phyloP scores from a whole-genome alignment of 495 filamentous ascomycete genomes.

The Wilcoxina mikolae region DNA sequence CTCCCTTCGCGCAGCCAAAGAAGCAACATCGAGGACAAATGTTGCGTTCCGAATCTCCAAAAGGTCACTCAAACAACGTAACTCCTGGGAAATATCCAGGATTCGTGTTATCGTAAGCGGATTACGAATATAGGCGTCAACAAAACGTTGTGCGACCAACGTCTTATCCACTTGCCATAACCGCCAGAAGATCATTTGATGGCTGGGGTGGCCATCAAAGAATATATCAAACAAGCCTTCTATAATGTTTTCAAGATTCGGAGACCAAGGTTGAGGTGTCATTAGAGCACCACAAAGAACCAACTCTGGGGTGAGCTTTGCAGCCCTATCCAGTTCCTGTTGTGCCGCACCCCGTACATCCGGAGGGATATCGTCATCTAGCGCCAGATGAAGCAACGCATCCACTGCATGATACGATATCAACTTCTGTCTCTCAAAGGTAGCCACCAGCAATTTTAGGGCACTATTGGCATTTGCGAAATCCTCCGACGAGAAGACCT shows the following conservation, averaged over 20 bases:
- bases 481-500: conserved; percentile 60
- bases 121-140: conserved; percentile 62
- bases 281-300: conserved; percentile 28
- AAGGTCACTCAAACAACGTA: conserved; percentile 27
- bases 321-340: conserved; percentile 26
- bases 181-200: conserved; percentile 73
- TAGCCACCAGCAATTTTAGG: conserved; percentile 53
- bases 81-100: conserved; percentile 42
- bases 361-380: conserved; percentile 39
- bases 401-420: conserved; percentile 76
- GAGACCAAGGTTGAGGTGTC: conserved; percentile 50
- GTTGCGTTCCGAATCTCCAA: conserved; percentile 31
- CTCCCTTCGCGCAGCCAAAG: conserved; percentile 70
- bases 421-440: conserved; percentile 68
- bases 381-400: conserved; percentile 62
- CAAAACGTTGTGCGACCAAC: conserved; percentile 65
- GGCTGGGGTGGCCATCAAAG: conserved; percentile 47
- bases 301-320: conserved; percentile 27
- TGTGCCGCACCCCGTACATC: conserved; percentile 23
- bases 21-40: conserved; percentile 77
- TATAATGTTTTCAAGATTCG: conserved; percentile 45
- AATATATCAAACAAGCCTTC: conserved; percentile 49
- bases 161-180: conserved; percentile 74
- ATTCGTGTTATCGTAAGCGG: conserved; percentile 62
- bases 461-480: conserved; percentile 57